Base-by-base conservation (phyloP, 345 rosid genomes). In the Lenwebbia sp. region DNA sequence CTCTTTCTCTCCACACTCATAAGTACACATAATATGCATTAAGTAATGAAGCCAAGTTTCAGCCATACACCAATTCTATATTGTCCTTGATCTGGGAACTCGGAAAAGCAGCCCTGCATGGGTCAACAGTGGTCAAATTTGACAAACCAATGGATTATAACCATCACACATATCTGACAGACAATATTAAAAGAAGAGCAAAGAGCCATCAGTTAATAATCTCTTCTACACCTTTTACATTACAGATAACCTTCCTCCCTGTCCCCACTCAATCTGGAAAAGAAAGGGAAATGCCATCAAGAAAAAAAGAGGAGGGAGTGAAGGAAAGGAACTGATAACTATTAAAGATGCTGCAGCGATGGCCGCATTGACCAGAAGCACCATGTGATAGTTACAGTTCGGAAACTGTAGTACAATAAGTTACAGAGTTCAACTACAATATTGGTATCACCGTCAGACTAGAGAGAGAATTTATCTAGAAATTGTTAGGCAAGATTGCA, bases 401-500 rank as follows among this genome's bases (percentile, higher is more conserved):
- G 37, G 78, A 70, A 10, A 70, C 78, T 37, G 78, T 37, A 37
- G 25, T 55, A 83, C 49, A 83, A 52, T 83, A 23, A 33, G 41
- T 54, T 51, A 22, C 60, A 57, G 85, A 62, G 62, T 37, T 65
- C 51, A 33, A 65, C 74, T 58, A 84, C 53, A 55, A 28, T 33
- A 51, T 55, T 51, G 57, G 1, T 7, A 83, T 40, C 76, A 30
- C 15, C 10, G 41, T 33, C 23, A 3, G 12, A 30, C 40, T 53
- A 28, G 25, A 54, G 56, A 60, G 76, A 75, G 55, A 65, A 83
- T 47, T 88, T 82, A 58, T 75, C 90, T 76, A 86, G 87, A 56
- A 55, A 82, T 85, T 89, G 81, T 88, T 83, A 90, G 85, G 88
- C 88, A 89, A 84, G 88, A 92, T 90, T 49, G 90, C 92, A 92